A percentile compares a stretch with the other conserved stretches of the same genome.
phyloP scores from a whole-genome alignment of 129 eudicot genomes.

The Artemisia annua region DNA sequence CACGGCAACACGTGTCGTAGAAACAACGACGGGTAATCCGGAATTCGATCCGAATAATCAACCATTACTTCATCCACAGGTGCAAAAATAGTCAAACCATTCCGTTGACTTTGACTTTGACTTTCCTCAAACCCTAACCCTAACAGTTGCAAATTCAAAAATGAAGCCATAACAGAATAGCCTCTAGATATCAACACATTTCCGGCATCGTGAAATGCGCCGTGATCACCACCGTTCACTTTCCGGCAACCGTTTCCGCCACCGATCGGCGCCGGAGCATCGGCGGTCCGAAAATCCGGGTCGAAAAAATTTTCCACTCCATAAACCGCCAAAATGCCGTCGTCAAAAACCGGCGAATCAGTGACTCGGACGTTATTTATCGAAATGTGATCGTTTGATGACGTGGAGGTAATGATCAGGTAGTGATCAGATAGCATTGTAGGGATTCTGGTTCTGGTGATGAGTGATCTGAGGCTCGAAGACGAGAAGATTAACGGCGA shows the following conservation, averaged over 20 bases:
- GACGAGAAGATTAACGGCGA: conserved; percentile 51
- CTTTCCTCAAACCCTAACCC: conserved; percentile 25
- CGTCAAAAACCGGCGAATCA: conserved; percentile 63
- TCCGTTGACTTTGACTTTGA: conserved; percentile 12
- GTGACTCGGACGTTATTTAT: conserved; percentile 50
- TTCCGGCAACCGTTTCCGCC: conserved; percentile 8
- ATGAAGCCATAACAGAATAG: conserved; percentile 62
- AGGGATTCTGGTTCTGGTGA: conserved; percentile 50
- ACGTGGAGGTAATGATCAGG: conserved; percentile 50
- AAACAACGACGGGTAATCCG: conserved; percentile 50
- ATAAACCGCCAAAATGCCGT: conserved; percentile 57
- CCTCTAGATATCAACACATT: conserved; percentile 60
- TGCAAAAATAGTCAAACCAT: conserved; percentile 65
- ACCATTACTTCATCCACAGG: conserved; percentile 59
- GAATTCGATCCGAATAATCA: conserved; percentile 44
- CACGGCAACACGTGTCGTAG: conserved; percentile 46
- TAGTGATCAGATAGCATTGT: conserved; percentile 34
- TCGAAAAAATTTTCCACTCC: conserved; percentile 56
- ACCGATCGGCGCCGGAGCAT: conserved; percentile 11
- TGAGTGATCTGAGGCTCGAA: conserved; percentile 47
- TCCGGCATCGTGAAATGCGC: conserved; percentile 49
- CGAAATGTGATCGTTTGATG: conserved; percentile 30
- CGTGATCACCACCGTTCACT: conserved; percentile 23
- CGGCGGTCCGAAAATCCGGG: conserved; percentile 37
- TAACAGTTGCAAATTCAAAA: conserved; percentile 67